Evolutionary conservation across 148 eudicot species (phyloP).

Genomic region (Rhododendron ferrugineum): DNA sequence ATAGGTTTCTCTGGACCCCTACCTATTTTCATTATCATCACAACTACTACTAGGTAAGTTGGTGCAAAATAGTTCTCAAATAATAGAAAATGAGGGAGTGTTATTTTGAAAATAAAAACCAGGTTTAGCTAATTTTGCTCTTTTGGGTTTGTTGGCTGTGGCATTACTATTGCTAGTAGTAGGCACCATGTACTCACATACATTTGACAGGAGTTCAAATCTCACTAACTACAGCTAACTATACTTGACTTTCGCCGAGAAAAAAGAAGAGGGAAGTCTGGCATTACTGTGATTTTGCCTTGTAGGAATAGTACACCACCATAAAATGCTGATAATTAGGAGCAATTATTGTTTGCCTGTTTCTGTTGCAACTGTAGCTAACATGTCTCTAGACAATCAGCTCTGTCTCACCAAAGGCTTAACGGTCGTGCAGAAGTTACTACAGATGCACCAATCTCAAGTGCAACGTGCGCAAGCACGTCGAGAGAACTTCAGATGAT

Average conservation of each 20-base stretch:
- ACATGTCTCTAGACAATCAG: background rate
- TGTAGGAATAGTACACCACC: background rate
- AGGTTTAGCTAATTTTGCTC: background rate
- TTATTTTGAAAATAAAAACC: background rate
- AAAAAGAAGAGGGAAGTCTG: background rate
- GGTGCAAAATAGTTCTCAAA: background rate
- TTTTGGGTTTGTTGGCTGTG: background rate
- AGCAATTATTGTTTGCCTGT: background rate
- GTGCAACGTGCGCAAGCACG: constrained; percentile 58
- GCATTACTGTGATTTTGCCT: background rate
- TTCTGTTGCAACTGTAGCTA: background rate
- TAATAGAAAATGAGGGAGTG: background rate
- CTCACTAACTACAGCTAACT: background rate
- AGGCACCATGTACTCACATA: background rate
- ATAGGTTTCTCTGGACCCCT: background rate
- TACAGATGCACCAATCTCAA: constrained; percentile 43
- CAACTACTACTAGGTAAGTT: background rate
- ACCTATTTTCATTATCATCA: background rate
- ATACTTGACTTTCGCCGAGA: background rate
- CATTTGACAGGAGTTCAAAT: background rate
- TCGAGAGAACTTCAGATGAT: constrained; percentile 58
- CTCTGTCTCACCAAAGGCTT: background rate
- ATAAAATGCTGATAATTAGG: background rate
- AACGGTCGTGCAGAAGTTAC: constrained; percentile 36
- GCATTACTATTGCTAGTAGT: background rate